A percentile compares a stretch with the other conserved stretches of the same genome.
Evolutionary conservation across 1,139 yeast genomes (phyloP).

Genomic region (Candida smagusa): DNA sequence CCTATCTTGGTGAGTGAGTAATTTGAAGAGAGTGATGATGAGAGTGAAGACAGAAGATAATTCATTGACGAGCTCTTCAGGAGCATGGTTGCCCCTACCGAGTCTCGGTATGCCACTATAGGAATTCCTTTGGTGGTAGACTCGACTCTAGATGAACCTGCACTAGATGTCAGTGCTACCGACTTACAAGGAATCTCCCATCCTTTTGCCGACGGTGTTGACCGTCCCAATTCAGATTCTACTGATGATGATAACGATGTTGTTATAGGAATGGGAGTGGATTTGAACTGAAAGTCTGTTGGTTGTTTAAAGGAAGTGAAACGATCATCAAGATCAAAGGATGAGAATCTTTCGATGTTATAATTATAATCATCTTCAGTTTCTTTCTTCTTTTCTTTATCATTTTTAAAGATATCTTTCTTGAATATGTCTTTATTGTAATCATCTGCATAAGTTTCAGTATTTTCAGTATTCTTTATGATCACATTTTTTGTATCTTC

Average conservation of each 20-base stretch:
- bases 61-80: conserved; percentile 37
- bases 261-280: conserved; percentile 31
- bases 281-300: neutral
- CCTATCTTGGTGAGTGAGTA: conserved; percentile 42
- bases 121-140: conserved; percentile 22
- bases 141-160: conserved; percentile 9
- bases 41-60: conserved; percentile 29
- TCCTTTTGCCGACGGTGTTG: conserved; percentile 28
- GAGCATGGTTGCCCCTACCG: conserved; percentile 15
- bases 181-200: conserved; percentile 47
- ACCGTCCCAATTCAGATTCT: conserved; percentile 20
- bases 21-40: conserved; percentile 41
- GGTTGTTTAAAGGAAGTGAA: too few relatives aligned
- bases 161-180: conserved; percentile 5
- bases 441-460: too few relatives aligned
- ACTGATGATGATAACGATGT: conserved; percentile 12
- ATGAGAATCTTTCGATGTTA: too few relatives aligned
- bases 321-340: too few relatives aligned
- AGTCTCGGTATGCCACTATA: conserved; percentile 14
- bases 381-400: too few relatives aligned
- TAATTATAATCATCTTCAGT: too few relatives aligned
- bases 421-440: too few relatives aligned
- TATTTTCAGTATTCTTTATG: too few relatives aligned
- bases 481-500: too few relatives aligned
- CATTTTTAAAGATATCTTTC: too few relatives aligned